These are phyloP conservation scores for Metschnikowia henanensis DNA, from an alignment of 805 yeast species.

Conservation along the genomic window DNA sequence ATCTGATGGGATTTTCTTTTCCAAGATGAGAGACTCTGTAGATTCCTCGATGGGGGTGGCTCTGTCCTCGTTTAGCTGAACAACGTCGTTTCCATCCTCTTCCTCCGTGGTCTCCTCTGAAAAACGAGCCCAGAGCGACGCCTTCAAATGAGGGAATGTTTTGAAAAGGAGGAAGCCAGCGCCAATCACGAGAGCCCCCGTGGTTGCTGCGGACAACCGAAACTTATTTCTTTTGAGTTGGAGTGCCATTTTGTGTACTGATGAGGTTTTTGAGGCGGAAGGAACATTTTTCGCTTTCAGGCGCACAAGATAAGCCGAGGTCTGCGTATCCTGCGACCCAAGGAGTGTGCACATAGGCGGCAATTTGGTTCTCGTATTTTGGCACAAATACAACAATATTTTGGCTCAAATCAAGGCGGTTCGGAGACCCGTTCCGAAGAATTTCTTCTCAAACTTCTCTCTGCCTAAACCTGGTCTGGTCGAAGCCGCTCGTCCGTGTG, in stretches of 20 bases:
- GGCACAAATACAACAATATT: too few species aligned
- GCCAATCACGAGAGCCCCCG: slow-evolving; percentile 45
- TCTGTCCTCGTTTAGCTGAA: slow-evolving; percentile 5
- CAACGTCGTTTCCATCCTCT: slow-evolving; percentile 12
- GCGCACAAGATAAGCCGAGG: slow-evolving; percentile 4
- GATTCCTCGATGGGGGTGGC: neutral
- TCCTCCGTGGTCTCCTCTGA: slow-evolving; percentile 9
- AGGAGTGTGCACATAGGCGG: too few species aligned
- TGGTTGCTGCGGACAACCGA: slow-evolving; percentile 26
- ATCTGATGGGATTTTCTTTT: slow-evolving; percentile 7
- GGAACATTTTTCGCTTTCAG: neutral
- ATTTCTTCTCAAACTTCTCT: too few species aligned
- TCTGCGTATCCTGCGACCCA: neutral
- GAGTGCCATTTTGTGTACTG: slow-evolving; percentile 21
- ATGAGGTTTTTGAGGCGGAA: neutral
- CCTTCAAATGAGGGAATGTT: slow-evolving; percentile 50
- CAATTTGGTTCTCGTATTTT: too few species aligned
- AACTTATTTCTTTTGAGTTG: slow-evolving; percentile 21
- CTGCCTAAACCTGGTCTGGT: neutral
- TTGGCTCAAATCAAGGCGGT: too few species aligned
- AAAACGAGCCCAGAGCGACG: slow-evolving; percentile 24
- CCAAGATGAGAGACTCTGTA: slow-evolving; percentile 9
- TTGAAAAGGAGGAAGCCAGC: slow-evolving; percentile 42
- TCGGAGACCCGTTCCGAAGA: too few species aligned
- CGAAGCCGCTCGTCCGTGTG: too few species aligned